phyloP scores from a whole-genome alignment of 768 basidiomycete genomes.

The Pleurotus tuber-regium region DNA sequence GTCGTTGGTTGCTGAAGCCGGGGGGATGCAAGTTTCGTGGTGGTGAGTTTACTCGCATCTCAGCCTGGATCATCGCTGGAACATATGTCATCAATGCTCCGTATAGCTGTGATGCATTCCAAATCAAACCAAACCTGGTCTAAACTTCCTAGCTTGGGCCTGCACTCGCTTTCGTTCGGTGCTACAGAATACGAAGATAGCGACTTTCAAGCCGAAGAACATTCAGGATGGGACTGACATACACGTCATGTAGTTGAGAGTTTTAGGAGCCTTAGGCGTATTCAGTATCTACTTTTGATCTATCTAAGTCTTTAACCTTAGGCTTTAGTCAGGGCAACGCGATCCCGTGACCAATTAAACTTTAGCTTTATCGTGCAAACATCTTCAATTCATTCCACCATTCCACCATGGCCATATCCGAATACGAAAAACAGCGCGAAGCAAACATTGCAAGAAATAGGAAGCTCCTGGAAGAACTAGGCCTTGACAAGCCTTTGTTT shows the following conservation, averaged over 20 bases:
- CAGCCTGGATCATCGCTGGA: no score
- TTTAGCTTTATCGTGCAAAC: no score
- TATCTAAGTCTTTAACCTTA: no score
- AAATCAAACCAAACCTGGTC: background rate
- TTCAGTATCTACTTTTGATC: no score
- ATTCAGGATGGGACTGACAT: no score
- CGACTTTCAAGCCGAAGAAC: no score
- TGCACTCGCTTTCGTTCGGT: constrained; percentile 1
- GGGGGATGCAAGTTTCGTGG: constrained; percentile 30
- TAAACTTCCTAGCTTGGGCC: background rate
- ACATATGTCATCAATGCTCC: background rate
- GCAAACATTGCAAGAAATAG: constrained; percentile 43
- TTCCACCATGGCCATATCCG: constrained; percentile 17
- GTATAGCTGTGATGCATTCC: constrained; percentile 1
- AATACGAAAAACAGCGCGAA: constrained; percentile 32
- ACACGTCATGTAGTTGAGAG: no score
- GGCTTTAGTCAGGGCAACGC: no score
- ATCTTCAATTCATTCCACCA: no score
- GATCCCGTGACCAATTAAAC: no score
- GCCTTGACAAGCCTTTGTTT: constrained; percentile 43
- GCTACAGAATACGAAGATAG: no score
- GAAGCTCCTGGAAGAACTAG: constrained; percentile 38
- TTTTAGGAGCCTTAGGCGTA: no score
- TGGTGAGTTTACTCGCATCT: constrained; percentile 24
- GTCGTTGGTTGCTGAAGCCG: constrained; percentile 26